A percentile compares a stretch with the other conserved stretches of the same genome.
Conservation (phyloP, 148 eudicot species). For the Rhododendron williamsianum region DNA sequence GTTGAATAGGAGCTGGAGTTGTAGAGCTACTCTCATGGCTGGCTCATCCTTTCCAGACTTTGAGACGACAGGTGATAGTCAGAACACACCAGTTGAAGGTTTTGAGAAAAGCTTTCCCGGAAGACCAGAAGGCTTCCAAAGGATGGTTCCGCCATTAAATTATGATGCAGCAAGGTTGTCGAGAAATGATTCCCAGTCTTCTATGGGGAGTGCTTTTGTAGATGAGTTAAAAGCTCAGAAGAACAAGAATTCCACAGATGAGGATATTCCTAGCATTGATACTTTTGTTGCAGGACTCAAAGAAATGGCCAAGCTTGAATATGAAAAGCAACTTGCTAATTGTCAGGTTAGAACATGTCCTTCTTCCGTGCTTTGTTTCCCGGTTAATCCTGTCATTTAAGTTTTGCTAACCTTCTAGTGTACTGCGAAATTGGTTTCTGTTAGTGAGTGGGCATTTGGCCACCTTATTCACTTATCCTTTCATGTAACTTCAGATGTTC, state of each 20-base stretch:
- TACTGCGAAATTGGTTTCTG: background rate
- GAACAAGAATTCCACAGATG: slow-evolving; percentile 36
- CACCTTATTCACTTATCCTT: background rate
- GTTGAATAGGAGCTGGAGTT: slow-evolving; percentile 44
- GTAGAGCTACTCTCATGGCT: slow-evolving; percentile 31
- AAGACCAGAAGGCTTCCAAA: slow-evolving; percentile 51
- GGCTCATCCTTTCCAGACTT: slow-evolving; percentile 34
- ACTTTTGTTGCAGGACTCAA: slow-evolving; percentile 79
- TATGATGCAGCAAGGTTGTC: slow-evolving; percentile 50
- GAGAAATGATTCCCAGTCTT: slow-evolving; percentile 65
- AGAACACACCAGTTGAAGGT: slow-evolving; percentile 69
- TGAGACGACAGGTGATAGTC: slow-evolving; percentile 36
- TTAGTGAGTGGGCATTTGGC: background rate
- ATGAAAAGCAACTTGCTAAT: slow-evolving; percentile 47
- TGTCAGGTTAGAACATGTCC: slow-evolving; percentile 44
- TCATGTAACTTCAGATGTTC: background rate
- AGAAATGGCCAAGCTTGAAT: slow-evolving; percentile 76
- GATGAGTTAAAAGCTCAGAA: slow-evolving; percentile 46
- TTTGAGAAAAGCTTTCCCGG: slow-evolving; percentile 54
- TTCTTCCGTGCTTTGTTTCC: background rate
- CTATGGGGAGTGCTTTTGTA: slow-evolving; percentile 44
- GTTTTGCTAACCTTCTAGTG: background rate
- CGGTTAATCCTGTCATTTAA: background rate
- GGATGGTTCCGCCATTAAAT: slow-evolving; percentile 41
- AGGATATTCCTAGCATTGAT: slow-evolving; percentile 71